Evolutionary conservation across 768 basidiomycete species (phyloP), one percentile per base, ranked within the genome.

Genomic region (Gloeopeniophorella convolvens): DNA sequence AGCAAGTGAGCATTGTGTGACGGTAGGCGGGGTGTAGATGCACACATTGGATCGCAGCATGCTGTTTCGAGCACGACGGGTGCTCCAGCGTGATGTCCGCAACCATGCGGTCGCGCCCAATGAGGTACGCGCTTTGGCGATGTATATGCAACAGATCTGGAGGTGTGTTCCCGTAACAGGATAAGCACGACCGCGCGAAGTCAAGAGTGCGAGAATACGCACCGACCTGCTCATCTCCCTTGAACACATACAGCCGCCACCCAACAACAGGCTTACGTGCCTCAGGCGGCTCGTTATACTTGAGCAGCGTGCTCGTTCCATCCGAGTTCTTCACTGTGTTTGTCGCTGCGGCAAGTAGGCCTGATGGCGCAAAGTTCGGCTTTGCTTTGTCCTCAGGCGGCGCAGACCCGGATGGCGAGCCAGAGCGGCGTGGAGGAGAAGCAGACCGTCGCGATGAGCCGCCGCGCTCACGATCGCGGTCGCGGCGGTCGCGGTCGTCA

Each of bases 261-360:
- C 89, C 87, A 28, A 87, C 67, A 4, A 75, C 68, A 9, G 96
- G 95, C 63, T 94, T 97, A 58, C 96, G 73, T 24, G 95, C 96
- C 73, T 99, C 96, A 5, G 96, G 93, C 13, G 96, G 96, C 66
- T 99, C 96, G 55, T 98, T 94, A 66, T 99, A 99, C 67, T 98
- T 99, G 55, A 99, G 72, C 36, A 96, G 80, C 5, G 86, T 84
- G 59, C 72, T 82, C 43, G 79, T 79, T n/a, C 88, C 90, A 62
- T 89, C 83, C 6, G 72, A 70, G 27, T 80, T 75, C 57, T 79
- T 77, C 35, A 94, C 83, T 1, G 89, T 92, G 63, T 99, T 98
- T 2, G 96, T 98, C 62, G 89, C 96, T 4, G 95, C 95, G 1
- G 95, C 96, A 31, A 99, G 78, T 6, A 95, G 73, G 11, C 96